Conservation (phyloP, 768 basidiomycete genomes). For the Russula sp. region DNA sequence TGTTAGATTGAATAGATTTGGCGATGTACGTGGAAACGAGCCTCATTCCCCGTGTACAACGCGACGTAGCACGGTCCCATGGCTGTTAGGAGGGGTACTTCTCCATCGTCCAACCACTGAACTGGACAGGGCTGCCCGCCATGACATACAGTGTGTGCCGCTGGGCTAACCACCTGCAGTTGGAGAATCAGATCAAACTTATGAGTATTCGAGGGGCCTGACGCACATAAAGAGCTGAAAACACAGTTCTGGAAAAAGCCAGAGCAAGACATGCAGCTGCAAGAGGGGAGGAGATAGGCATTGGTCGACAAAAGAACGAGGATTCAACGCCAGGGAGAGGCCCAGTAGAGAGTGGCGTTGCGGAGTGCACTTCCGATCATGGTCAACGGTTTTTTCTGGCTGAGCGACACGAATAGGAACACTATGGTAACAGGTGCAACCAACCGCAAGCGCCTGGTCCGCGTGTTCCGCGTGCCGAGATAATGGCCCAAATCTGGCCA, state of each 20-base stretch:
- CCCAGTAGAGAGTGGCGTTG: not conserved
- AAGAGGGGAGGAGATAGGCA: slow-evolving; percentile 5
- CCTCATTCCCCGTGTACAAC: slow-evolving; percentile 51
- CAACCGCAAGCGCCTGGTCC: too few relatives aligned
- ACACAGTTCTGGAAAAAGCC: not conserved
- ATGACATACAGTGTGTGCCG: slow-evolving; percentile 30
- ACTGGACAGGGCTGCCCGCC: slow-evolving; percentile 50
- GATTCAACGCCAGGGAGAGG: not conserved
- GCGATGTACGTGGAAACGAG: not conserved
- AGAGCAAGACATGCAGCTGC: not conserved
- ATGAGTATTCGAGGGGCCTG: not conserved
- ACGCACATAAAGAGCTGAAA: slow-evolving; percentile 15
- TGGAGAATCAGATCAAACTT: not conserved
- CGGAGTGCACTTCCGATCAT: not conserved
- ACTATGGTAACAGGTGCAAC: slow-evolving; percentile 2
- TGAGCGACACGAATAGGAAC: not conserved
- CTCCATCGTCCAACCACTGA: slow-evolving; percentile 59
- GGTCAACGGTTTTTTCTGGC: too few relatives aligned
- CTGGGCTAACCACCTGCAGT: slow-evolving; percentile 9
- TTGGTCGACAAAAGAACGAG: not conserved
- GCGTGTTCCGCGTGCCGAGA: too few relatives aligned
- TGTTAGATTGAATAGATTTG: not conserved
- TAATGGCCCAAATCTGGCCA: not conserved
- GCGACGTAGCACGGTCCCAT: slow-evolving; percentile 50
- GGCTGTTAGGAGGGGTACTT: slow-evolving; percentile 36